Evolutionary conservation across 352 stramenopile species (phyloP).

Genomic region (Bremia lactucae): DNA sequence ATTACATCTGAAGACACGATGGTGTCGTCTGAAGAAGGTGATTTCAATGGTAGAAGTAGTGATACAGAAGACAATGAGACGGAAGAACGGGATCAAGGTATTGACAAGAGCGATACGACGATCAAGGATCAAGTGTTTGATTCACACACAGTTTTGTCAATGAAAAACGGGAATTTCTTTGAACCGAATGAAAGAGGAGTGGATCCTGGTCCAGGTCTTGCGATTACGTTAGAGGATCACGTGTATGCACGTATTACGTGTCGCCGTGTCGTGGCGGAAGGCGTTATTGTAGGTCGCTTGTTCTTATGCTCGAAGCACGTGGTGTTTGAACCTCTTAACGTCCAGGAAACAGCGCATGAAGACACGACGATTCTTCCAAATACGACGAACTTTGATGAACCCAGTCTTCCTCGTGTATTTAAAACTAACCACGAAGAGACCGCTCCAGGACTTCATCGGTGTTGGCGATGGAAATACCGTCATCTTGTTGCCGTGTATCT

Average conservation of each 20-base stretch:
- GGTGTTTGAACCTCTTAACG: slow-evolving; percentile 46
- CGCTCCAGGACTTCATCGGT: slow-evolving; percentile 57
- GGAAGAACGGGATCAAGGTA: slow-evolving; percentile 1
- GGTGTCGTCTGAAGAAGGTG: too few relatives aligned
- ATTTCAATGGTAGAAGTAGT: too few relatives aligned
- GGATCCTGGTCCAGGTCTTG: slow-evolving; percentile 58
- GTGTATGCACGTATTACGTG: slow-evolving; percentile 53
- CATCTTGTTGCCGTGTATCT: slow-evolving; percentile 69
- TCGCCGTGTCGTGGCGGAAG: slow-evolving; percentile 64
- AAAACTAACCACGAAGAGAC: slow-evolving; percentile 30
- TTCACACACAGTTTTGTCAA: slow-evolving; percentile 1
- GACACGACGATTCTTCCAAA: not conserved
- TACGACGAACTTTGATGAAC: slow-evolving; percentile 14
- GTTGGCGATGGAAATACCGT: slow-evolving; percentile 74
- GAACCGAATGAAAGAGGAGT: slow-evolving; percentile 40
- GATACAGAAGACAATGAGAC: slow-evolving; percentile 10
- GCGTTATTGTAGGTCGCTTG: slow-evolving; percentile 51
- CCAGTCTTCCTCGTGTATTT: slow-evolving; percentile 3
- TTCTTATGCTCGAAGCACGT: slow-evolving; percentile 56
- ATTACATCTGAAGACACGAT: slow-evolving; percentile 43
- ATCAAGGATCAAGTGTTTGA: too few relatives aligned
- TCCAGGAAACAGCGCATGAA: too few relatives aligned
- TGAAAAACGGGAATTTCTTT: slow-evolving; percentile 11
- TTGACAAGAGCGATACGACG: slow-evolving; percentile 13
- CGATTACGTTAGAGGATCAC: slow-evolving; percentile 42